Evolutionary conservation across 192 early-diverging fungal genomes (phyloP), one percentile per base, ranked within the genome.

Genomic region (Gryganskiella cystojenkinii): DNA sequence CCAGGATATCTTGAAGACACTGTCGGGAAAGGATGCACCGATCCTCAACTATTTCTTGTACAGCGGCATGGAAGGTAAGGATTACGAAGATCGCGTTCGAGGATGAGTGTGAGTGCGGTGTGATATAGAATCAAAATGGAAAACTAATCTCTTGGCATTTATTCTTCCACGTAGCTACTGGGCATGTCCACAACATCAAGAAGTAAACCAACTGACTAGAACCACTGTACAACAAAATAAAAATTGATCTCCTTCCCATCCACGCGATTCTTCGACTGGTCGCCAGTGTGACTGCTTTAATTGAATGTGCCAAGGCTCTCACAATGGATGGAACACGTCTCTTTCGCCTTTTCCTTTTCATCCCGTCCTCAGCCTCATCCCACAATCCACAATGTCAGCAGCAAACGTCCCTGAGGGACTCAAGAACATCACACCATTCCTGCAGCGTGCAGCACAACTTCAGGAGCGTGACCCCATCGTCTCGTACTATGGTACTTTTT

Each of bases 1-100:
- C 0, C 96, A 97, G 62, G 95, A 98, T 35, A 88, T 96, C 14
- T 82, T 98, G n/a, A 95, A 95, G 72, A 90, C 91, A 15, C 56
- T 97, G 7, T 90, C 93, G 4, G 84, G 80, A 33, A 95, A 94
- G 63, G 96, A 95, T 51, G 78, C 87, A 37, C 96, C 96, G 14
- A 72, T 95, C 10, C 80, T 90, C 58, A 98, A 98, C 75, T 93
- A 92, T 82, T 94, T 93, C 64, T 56, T 85, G 27, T 92, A 87
- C 62, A 85, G 92, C 58, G 93, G 88, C n/a, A 27, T 84, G 25
- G 83, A 83, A 52, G 85, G 88, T 85, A 85, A 78, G 46, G 31
- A 56, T 15, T 31, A 11, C 13, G 24, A 52, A 8, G 24, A 55
- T 31, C 53, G 30, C 30, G 14, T n/a, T n/a, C 30, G 53, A 30